Conservation (phyloP, 768 basidiomycete species). For the Porphyrellus cyaneotinctus region DNA sequence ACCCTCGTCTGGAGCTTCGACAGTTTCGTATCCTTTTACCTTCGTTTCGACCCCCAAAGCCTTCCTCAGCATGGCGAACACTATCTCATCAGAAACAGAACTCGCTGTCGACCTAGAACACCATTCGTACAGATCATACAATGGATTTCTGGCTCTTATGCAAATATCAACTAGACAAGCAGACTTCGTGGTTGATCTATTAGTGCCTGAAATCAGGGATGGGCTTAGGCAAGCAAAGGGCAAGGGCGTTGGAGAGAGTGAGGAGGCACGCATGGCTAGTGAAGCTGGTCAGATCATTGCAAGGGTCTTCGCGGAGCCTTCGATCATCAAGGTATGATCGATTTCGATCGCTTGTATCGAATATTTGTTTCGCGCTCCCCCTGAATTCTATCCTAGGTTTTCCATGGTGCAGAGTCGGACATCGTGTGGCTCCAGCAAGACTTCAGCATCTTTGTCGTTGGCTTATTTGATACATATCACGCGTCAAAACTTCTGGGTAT, state of each 20-base stretch:
- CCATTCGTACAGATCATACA: slow-evolving; percentile 81
- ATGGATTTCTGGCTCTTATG: slow-evolving; percentile 90
- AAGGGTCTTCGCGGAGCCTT: slow-evolving; percentile 66
- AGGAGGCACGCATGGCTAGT: slow-evolving; percentile 15
- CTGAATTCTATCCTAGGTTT: slow-evolving; percentile 48
- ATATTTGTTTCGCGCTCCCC: neutral
- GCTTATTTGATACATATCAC: slow-evolving; percentile 96
- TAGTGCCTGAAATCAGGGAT: slow-evolving; percentile 59
- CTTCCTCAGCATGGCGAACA: slow-evolving; percentile 60
- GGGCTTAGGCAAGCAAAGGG: slow-evolving; percentile 66
- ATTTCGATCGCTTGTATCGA: neutral
- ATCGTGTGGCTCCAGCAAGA: slow-evolving; percentile 96
- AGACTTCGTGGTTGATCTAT: slow-evolving; percentile 85
- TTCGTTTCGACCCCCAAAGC: slow-evolving; percentile 61
- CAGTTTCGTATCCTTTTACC: slow-evolving; percentile 43
- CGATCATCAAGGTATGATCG: slow-evolving; percentile 70
- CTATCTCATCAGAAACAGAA: slow-evolving; percentile 63
- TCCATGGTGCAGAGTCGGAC: slow-evolving; percentile 94
- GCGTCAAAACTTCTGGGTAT: slow-evolving; percentile 82
- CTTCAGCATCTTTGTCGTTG: slow-evolving; percentile 90
- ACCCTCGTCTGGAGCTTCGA: slow-evolving; percentile 27
- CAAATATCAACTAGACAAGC: slow-evolving; percentile 79
- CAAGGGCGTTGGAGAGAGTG: slow-evolving; percentile 8
- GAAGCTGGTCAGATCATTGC: slow-evolving; percentile 46
- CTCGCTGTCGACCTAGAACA: slow-evolving; percentile 95